Evolutionary conservation across 345 rosid genomes (phyloP).

Genomic region (Bretschneidera sinensis): DNA sequence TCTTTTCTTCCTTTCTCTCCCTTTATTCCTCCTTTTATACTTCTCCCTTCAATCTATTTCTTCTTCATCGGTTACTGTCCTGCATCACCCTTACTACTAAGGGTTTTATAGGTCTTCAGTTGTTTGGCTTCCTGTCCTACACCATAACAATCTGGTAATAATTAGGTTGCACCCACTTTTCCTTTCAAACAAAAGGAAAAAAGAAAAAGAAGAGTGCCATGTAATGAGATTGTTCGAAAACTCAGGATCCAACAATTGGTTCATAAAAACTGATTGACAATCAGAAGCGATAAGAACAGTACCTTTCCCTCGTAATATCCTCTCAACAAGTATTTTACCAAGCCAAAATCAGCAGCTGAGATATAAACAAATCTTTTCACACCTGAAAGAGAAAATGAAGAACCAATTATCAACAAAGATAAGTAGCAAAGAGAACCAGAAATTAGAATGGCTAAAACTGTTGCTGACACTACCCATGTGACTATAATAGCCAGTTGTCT

Average conservation of each 20-base stretch:
- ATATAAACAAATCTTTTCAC: slow-evolving; percentile 83
- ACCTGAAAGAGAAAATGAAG: slow-evolving; percentile 34
- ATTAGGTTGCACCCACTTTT: not conserved
- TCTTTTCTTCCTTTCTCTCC: no score
- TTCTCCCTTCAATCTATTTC: no score
- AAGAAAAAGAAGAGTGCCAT: not conserved
- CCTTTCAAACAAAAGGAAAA: no score
- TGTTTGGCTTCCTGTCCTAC: not conserved
- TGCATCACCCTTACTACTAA: no score
- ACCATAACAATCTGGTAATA: not conserved
- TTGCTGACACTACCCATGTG: not conserved
- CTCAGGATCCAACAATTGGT: not conserved
- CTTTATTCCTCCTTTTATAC: no score
- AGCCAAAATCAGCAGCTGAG: slow-evolving; percentile 91
- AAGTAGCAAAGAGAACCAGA: not conserved
- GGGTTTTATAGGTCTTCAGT: not conserved
- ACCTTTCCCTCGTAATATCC: slow-evolving; percentile 99
- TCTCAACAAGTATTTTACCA: slow-evolving; percentile 63
- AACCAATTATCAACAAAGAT: not conserved
- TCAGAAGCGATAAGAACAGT: slow-evolving; percentile 5
- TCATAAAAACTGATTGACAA: not conserved
- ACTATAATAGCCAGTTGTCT: not conserved
- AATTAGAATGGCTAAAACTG: slow-evolving; percentile 13
- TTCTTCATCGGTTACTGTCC: no score
- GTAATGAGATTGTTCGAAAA: not conserved